Percentiles rank a stretch among this genome's conserved stretches.
These are phyloP conservation scores for Calophaca sinica DNA, from an alignment of 306 rosid genomes.

Conservation along the genomic window DNA sequence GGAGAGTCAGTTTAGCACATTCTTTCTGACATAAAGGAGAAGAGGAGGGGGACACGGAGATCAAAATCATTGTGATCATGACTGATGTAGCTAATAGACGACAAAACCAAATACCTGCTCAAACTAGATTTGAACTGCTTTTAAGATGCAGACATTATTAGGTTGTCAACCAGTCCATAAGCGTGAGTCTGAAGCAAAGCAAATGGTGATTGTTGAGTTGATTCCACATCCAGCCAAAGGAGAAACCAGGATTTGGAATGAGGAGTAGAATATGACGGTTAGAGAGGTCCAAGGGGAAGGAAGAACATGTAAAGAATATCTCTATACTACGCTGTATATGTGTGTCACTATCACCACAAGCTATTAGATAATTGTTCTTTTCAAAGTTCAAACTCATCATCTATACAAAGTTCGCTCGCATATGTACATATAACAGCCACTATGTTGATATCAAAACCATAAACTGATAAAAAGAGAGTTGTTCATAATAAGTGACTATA, in stretches of 20 bases:
- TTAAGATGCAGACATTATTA: constrained; percentile 14
- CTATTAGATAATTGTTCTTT: constrained; percentile 14
- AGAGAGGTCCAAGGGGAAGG: neutral
- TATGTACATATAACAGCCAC: neutral
- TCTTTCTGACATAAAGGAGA: constrained; percentile 24
- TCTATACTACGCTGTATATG: neutral
- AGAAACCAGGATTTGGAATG: constrained; percentile 19
- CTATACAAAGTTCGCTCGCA: neutral
- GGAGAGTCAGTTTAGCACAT: constrained; percentile 20
- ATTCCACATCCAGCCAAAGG: neutral
- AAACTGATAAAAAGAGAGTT: neutral
- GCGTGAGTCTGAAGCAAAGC: constrained; percentile 42
- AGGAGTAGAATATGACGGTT: neutral
- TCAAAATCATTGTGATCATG: constrained; percentile 45
- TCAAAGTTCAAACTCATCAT: constrained; percentile 35
- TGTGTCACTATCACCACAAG: constrained; percentile 19
- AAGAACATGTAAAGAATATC: neutral
- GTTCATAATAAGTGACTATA: too few relatives aligned
- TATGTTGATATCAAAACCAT: constrained; percentile 17
- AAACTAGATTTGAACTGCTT: constrained; percentile 6
- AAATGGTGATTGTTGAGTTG: constrained; percentile 35
- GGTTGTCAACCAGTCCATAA: constrained; percentile 30
- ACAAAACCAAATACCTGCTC: constrained; percentile 23
- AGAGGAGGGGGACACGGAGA: neutral
- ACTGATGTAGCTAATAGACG: neutral